Conservation (phyloP, 495 filamentous ascomycete species). For the Talaromyces stipitatus region DNA sequence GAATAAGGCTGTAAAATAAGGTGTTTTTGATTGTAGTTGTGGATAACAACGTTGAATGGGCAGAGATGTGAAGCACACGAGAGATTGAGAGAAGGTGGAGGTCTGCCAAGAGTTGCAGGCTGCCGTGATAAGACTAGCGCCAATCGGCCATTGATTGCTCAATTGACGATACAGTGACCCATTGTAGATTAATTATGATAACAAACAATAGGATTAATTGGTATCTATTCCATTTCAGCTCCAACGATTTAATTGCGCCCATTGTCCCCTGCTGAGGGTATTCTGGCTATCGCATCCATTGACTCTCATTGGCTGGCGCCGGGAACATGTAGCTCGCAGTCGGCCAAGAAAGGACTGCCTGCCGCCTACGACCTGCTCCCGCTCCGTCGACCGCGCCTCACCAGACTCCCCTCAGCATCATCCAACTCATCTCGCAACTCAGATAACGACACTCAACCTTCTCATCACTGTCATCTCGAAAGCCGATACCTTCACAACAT, state of each 20-base stretch:
- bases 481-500: not conserved
- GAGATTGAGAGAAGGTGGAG: slow-evolving; percentile 3
- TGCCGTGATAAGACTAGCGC: slow-evolving; percentile 1
- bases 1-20: slow-evolving; percentile 5
- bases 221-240: not conserved
- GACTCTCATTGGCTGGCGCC: not conserved
- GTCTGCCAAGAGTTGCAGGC: not conserved
- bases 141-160: slow-evolving; percentile 1
- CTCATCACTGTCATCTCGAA: not conserved
- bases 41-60: not conserved
- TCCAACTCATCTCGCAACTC: not conserved
- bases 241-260: not conserved
- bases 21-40: slow-evolving; percentile 5
- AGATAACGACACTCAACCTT: not conserved
- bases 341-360: slow-evolving; percentile 1
- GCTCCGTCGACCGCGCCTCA: not conserved
- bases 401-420: not conserved
- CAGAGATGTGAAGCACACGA: not conserved
- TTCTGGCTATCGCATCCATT: not conserved
- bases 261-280: not conserved
- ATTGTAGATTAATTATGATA: not conserved
- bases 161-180: not conserved
- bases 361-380: not conserved
- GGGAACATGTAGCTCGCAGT: not conserved
- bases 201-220: not conserved